These are phyloP conservation scores for Trichoderma atrobrunneum DNA, from an alignment of 2,329 filamentous ascomycete species.

Conservation along the genomic window DNA sequence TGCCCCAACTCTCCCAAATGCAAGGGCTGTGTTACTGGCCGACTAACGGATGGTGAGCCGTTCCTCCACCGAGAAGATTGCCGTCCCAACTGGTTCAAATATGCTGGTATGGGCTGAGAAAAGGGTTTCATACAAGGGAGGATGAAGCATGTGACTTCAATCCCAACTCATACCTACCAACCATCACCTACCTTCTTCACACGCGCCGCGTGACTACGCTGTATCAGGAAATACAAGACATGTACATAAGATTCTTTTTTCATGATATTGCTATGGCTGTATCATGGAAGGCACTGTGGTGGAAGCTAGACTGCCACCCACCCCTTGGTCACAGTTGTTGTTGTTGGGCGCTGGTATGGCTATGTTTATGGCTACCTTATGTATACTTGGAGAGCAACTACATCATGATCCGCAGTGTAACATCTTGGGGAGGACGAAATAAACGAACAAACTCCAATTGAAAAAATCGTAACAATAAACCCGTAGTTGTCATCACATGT, in stretches of 20 bases:
- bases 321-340: background rate
- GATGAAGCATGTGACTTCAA: background rate
- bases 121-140: background rate
- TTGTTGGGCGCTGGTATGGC: background rate
- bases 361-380: background rate
- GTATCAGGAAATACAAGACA: background rate
- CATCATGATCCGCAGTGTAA: background rate
- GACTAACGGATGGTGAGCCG: conserved; percentile 82
- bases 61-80: conserved; percentile 91
- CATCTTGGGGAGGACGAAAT: background rate
- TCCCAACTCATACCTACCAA: background rate
- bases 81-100: conserved; percentile 95
- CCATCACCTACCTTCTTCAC: background rate
- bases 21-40: conserved; percentile 78
- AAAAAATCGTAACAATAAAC: background rate
- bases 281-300: background rate
- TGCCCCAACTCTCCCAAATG: conserved; percentile 97
- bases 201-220: background rate
- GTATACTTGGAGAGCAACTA: background rate
- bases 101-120: conserved; percentile 71
- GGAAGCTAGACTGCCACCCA: background rate
- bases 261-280: background rate
- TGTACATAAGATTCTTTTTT: background rate
- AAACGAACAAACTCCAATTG: background rate
- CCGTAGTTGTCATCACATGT: background rate